phyloP scores from a whole-genome alignment of 345 rosid species.

The Anastatica hierochuntica region DNA sequence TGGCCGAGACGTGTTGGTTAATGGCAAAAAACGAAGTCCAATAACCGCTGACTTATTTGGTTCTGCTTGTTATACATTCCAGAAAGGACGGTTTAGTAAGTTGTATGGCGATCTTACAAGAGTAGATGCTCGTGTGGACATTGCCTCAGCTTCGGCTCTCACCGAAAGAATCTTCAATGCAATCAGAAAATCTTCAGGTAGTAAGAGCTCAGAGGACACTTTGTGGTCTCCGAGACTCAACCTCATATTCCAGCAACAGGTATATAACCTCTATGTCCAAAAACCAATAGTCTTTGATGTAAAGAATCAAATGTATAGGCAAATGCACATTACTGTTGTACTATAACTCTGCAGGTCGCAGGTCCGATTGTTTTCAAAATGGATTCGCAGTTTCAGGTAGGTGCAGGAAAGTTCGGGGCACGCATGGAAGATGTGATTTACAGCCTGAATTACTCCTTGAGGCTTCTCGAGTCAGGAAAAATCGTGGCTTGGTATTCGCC shows the following conservation, averaged over 20 bases:
- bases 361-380: slow-evolving; percentile 62
- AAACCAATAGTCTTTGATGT: not conserved
- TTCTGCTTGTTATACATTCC: slow-evolving; percentile 63
- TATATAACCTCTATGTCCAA: slow-evolving; percentile 11
- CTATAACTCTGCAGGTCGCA: slow-evolving; percentile 49
- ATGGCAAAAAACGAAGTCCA: slow-evolving; percentile 45
- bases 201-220: slow-evolving; percentile 22
- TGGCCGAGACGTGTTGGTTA: slow-evolving; percentile 26
- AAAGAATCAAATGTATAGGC: not conserved
- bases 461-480: slow-evolving; percentile 62
- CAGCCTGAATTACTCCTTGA: slow-evolving; percentile 62
- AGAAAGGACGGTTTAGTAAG: slow-evolving; percentile 60
- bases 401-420: slow-evolving; percentile 30
- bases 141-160: slow-evolving; percentile 54
- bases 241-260: slow-evolving; percentile 85
- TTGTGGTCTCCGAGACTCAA: slow-evolving; percentile 58
- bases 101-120: slow-evolving; percentile 61
- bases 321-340: not conserved
- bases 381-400: slow-evolving; percentile 48
- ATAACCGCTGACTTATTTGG: slow-evolving; percentile 56
- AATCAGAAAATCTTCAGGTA: slow-evolving; percentile 30
- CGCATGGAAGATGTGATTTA: slow-evolving; percentile 49
- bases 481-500: slow-evolving; percentile 91
- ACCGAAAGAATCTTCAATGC: slow-evolving; percentile 36
- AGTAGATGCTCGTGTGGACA: slow-evolving; percentile 66